Base-by-base conservation (phyloP, 2,329 filamentous ascomycete species). In the Ophiostoma sp. region DNA sequence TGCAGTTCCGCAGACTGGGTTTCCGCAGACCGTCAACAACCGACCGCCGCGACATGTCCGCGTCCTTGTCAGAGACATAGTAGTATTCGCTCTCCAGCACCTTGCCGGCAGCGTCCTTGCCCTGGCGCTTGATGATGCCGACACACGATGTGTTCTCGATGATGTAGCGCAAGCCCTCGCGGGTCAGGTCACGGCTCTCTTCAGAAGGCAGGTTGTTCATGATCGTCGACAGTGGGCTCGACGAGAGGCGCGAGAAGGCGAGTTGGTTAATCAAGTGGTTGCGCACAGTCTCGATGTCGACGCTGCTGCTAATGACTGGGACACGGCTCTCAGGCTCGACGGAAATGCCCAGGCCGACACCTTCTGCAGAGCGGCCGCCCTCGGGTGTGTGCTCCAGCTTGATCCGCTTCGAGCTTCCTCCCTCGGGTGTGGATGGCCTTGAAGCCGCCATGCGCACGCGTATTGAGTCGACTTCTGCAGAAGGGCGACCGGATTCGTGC, bases 261-360 rank as follows among this genome's bases (percentile, higher is more conserved):
- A 99, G 86, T 79, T 99, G 95, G 78, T 98, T 98, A 76, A 95
- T 85, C 71, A 96, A 88, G 76, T 99, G 95, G 78, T 97, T 96
- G 74, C 85, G 85, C 72, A 95, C 78, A 79, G 80, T 78, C 74
- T 74, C 74, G 74, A 79, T 76, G 69, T 82, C 72, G 58, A 81
- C 75, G 42, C 75, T 72, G 72, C 67, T 70, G 68, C 70, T 72
- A 45, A 72, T 70, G 8, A 18, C 62, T 12, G 62, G 14, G 5
- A 14, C 11, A 16, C 64, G 64, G 44, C 58, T 66, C 64, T 49
- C 60, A 18, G 44, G 55, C 16, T 52, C 63, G 6, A 77, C 72
- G 7, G 70, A 69, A 38, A 72, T 78, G 6, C 71, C 69, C 18
- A 72, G 69, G 11, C 72, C 72, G 1, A 72, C 70, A 9, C 66